phyloP scores from a whole-genome alignment of 1,284 basidiomycete genomes.

The Heterobasidion parviporum region DNA sequence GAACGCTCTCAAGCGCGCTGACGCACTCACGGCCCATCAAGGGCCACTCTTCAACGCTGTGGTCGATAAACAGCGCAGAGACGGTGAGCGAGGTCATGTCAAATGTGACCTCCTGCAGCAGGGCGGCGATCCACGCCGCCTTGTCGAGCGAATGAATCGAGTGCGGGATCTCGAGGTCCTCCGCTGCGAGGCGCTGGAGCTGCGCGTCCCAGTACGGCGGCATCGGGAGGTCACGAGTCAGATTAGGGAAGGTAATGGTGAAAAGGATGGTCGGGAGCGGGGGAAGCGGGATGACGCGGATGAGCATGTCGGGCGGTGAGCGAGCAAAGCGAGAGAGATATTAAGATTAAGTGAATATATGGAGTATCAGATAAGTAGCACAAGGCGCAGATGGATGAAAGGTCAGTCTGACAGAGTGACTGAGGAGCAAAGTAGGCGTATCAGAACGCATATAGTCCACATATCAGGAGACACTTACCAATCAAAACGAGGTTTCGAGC shows the following conservation, averaged over 20 bases:
- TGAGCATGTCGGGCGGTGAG: constrained; percentile 42
- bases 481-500: background rate
- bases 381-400: background rate
- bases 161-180: constrained; percentile 51
- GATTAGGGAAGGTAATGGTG: constrained; percentile 48
- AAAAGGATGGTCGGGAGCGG: constrained; percentile 65
- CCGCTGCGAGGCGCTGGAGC: constrained; percentile 37
- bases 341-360: background rate
- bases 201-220: constrained; percentile 52
- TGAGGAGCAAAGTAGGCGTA: background rate
- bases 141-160: constrained; percentile 58
- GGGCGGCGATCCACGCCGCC: constrained; percentile 45
- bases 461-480: background rate
- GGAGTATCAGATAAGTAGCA: background rate
- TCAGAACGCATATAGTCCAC: background rate
- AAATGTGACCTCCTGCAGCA: constrained; percentile 53
- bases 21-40: constrained; percentile 31
- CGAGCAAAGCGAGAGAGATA: background rate
- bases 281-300: constrained; percentile 51
- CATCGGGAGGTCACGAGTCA: constrained; percentile 38
- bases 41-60: constrained; percentile 38
- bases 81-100: constrained; percentile 41
- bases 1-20: constrained; percentile 37
- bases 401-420: background rate
- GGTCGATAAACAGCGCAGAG: constrained; percentile 50